Percentiles rank a stretch among this genome's conserved stretches.
phyloP scores from a whole-genome alignment of 805 yeast genomes.

The Pichia phayaonensis region DNA sequence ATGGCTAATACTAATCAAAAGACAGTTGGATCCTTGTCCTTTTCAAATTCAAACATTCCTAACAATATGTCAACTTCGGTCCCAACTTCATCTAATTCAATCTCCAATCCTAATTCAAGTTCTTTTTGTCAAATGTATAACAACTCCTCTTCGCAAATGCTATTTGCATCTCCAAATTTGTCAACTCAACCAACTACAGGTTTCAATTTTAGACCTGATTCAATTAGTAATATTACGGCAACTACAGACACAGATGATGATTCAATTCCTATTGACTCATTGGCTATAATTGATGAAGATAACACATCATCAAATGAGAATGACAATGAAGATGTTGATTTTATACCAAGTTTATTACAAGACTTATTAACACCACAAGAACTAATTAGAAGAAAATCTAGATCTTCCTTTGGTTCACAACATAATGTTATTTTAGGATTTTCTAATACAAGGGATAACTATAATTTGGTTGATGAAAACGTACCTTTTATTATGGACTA shows the following conservation, averaged over 20 bases:
- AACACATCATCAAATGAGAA: not conserved
- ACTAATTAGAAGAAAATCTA: slow-evolving; percentile 54
- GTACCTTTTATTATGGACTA: slow-evolving; percentile 31
- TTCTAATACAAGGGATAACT: not conserved
- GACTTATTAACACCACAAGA: slow-evolving; percentile 81
- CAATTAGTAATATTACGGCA: slow-evolving; percentile 8
- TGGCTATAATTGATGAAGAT: not conserved
- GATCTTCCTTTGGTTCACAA: slow-evolving; percentile 24
- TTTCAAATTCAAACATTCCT: slow-evolving; percentile 1
- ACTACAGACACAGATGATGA: slow-evolving; percentile 12
- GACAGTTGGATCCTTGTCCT: slow-evolving; percentile 6
- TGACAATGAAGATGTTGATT: slow-evolving; percentile 51
- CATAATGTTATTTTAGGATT: slow-evolving; percentile 2
- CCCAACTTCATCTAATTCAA: not conserved
- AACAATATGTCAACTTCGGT: not conserved
- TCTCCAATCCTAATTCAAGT: not conserved
- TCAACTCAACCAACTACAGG: not conserved
- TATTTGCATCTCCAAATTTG: slow-evolving; percentile 1
- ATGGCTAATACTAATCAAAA: not conserved
- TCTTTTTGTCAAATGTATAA: not conserved
- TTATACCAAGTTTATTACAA: slow-evolving; percentile 73
- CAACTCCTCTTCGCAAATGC: not conserved
- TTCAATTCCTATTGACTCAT: not conserved
- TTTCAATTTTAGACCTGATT: not conserved
- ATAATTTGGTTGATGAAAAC: slow-evolving; percentile 22